Conservation (phyloP, 768 basidiomycete species). For the Infundibulicybe gibba region DNA sequence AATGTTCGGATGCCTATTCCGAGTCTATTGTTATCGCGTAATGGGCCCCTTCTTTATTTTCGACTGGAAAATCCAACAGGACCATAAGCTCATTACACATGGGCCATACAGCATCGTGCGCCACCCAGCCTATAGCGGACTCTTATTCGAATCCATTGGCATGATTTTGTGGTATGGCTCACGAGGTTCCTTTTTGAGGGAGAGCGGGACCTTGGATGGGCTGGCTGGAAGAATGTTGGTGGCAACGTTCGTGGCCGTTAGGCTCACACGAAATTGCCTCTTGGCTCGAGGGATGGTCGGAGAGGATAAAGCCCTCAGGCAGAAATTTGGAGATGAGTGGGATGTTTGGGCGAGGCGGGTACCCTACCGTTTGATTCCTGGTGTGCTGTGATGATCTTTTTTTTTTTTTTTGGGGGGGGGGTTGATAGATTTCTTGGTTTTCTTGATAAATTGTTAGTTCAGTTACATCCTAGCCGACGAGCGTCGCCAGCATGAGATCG, state of each 20-base stretch:
- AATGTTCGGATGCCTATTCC: too few relatives aligned
- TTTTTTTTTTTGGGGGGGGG: too few relatives aligned
- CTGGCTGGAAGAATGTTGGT: not conserved
- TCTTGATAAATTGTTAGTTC: too few relatives aligned
- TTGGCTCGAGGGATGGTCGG: too few relatives aligned
- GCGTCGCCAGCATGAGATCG: too few relatives aligned
- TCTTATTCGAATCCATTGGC: slow-evolving; percentile 17
- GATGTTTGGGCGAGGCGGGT: slow-evolving; percentile 20
- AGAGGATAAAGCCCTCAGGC: slow-evolving; percentile 17
- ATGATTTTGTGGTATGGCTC: slow-evolving; percentile 25
- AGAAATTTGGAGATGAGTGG: slow-evolving; percentile 29
- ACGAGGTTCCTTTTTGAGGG: slow-evolving; percentile 22
- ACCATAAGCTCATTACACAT: slow-evolving; percentile 19
- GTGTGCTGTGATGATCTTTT: slow-evolving; percentile 4
- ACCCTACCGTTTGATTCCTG: slow-evolving; percentile 22
- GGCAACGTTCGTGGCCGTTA: slow-evolving; percentile 8
- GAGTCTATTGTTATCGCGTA: slow-evolving; percentile 10
- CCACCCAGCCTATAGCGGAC: slow-evolving; percentile 22
- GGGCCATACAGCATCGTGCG: slow-evolving; percentile 19
- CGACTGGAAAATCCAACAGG: slow-evolving; percentile 22
- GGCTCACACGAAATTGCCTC: too few relatives aligned
- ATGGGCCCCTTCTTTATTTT: slow-evolving; percentile 26
- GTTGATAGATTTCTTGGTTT: too few relatives aligned
- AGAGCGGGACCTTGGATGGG: slow-evolving; percentile 11
- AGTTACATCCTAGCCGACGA: too few relatives aligned